phyloP scores from a whole-genome alignment of 2,329 filamentous ascomycete genomes.

The Colletotrichum lupini region DNA sequence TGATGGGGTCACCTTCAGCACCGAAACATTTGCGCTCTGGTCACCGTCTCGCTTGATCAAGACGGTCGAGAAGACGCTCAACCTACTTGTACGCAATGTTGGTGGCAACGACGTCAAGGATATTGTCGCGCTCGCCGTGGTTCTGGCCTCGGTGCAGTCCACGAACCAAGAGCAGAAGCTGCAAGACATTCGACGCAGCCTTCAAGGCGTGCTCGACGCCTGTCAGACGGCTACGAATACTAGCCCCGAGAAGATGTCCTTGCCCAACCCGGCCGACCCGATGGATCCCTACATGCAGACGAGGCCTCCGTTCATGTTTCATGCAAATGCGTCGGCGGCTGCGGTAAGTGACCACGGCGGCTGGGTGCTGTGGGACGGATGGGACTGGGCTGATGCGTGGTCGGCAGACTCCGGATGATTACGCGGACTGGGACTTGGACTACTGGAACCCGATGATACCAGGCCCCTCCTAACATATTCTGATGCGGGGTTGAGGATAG shows the following conservation, averaged over 20 bases:
- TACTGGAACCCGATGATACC: slow-evolving; percentile 29
- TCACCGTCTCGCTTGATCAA: slow-evolving; percentile 52
- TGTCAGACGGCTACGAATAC: slow-evolving; percentile 57
- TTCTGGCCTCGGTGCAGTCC: slow-evolving; percentile 57
- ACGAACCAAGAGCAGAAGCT: slow-evolving; percentile 51
- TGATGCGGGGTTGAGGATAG: slow-evolving; percentile 7
- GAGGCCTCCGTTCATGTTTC: slow-evolving; percentile 42
- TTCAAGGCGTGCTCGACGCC: slow-evolving; percentile 56
- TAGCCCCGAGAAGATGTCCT: slow-evolving; percentile 50
- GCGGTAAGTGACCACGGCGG: slow-evolving; percentile 44
- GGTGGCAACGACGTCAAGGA: slow-evolving; percentile 63
- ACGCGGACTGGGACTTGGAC: slow-evolving; percentile 35
- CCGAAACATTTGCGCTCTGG: slow-evolving; percentile 53
- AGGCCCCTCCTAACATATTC: slow-evolving; percentile 15
- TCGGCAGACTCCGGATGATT: slow-evolving; percentile 35
- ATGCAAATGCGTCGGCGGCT: slow-evolving; percentile 43
- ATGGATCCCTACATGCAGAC: slow-evolving; percentile 37
- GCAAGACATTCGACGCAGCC: slow-evolving; percentile 53
- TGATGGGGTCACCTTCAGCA: slow-evolving; percentile 46
- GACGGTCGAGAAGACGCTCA: slow-evolving; percentile 60
- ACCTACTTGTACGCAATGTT: slow-evolving; percentile 57
- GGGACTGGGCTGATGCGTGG: slow-evolving; percentile 45
- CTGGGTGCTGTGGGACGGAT: slow-evolving; percentile 54
- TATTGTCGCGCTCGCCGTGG: slow-evolving; percentile 59
- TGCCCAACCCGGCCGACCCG: slow-evolving; percentile 30